A percentile compares a stretch with the other conserved stretches of the same genome.
phyloP scores from a whole-genome alignment of 345 rosid species.

The Clarkia xantiana region DNA sequence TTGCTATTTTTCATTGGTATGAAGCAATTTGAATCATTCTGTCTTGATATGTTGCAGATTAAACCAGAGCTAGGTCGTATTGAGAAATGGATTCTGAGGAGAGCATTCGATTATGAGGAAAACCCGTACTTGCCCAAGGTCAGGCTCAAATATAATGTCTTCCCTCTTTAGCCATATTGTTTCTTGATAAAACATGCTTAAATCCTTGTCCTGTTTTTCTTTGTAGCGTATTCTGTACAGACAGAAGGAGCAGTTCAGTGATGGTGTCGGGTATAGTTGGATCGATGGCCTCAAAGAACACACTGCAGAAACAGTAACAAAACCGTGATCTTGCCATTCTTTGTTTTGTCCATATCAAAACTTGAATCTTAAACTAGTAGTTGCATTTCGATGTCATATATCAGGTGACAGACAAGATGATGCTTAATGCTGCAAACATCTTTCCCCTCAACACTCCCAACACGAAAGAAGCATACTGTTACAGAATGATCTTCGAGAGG shows the following conservation, averaged over 20 bases:
- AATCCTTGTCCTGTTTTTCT: background rate
- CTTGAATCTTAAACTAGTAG: too few species aligned
- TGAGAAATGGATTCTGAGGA: constrained; percentile 82
- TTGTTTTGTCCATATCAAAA: too few species aligned
- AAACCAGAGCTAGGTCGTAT: constrained; percentile 52
- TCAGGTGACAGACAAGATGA: constrained; percentile 78
- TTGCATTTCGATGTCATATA: too few species aligned
- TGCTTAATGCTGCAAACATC: constrained; percentile 53
- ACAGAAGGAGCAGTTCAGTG: constrained; percentile 95
- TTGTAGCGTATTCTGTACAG: constrained; percentile 80
- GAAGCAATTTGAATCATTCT: background rate
- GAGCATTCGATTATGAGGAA: constrained; percentile 77
- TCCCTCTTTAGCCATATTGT: background rate
- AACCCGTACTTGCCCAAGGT: constrained; percentile 84
- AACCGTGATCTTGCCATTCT: background rate
- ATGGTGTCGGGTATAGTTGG: constrained; percentile 96
- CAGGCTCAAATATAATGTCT: background rate
- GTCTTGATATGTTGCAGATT: constrained; percentile 24
- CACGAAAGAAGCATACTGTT: constrained; percentile 80
- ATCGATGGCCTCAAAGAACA: constrained; percentile 91
- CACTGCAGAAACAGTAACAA: constrained; percentile 48
- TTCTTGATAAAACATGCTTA: background rate
- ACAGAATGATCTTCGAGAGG: constrained; percentile 82
- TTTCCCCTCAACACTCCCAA: constrained; percentile 75
- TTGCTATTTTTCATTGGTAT: background rate